Conservation (phyloP, 2,329 filamentous ascomycete species). For the Davidsoniella australis region DNA sequence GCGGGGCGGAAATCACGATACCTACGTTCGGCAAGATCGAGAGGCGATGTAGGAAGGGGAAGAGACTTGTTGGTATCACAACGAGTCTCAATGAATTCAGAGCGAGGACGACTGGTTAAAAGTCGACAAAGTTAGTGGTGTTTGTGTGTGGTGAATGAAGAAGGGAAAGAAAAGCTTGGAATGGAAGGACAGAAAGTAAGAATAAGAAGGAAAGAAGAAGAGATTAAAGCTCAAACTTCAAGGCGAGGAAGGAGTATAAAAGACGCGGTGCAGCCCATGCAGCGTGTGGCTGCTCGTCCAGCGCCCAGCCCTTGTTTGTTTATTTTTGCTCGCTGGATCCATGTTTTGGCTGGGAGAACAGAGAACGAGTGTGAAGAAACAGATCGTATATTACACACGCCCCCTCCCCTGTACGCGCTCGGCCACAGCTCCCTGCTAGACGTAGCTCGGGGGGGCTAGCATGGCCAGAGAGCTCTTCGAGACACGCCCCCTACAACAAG, state of each 20-base stretch:
- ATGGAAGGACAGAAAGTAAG: slow-evolving; percentile 4
- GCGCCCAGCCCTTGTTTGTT: slow-evolving; percentile 10
- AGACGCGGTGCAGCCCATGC: slow-evolving; percentile 5
- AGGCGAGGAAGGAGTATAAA: slow-evolving; percentile 9
- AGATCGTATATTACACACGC: background rate
- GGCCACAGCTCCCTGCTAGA: too few species aligned
- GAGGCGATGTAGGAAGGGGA: slow-evolving; percentile 29
- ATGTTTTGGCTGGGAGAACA: slow-evolving; percentile 2
- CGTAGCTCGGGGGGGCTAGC: too few species aligned
- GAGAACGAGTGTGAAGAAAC: background rate
- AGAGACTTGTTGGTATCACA: slow-evolving; percentile 44
- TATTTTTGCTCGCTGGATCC: slow-evolving; percentile 4
- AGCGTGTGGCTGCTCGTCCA: slow-evolving; percentile 1
- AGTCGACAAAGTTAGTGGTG: slow-evolving; percentile 24
- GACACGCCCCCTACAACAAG: too few species aligned
- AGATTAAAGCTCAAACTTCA: slow-evolving; percentile 1
- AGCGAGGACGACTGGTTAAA: slow-evolving; percentile 17
- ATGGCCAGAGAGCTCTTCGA: too few species aligned
- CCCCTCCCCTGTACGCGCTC: background rate
- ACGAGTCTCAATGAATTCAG: slow-evolving; percentile 43
- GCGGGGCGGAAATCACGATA: slow-evolving; percentile 34
- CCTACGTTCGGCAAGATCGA: slow-evolving; percentile 49
- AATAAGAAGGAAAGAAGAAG: slow-evolving; percentile 6
- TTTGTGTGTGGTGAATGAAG: slow-evolving; percentile 14
- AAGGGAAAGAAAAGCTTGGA: slow-evolving; percentile 1